These are phyloP conservation scores for Candida orba DNA, from an alignment of 805 yeast genomes.

Conservation along the genomic window DNA sequence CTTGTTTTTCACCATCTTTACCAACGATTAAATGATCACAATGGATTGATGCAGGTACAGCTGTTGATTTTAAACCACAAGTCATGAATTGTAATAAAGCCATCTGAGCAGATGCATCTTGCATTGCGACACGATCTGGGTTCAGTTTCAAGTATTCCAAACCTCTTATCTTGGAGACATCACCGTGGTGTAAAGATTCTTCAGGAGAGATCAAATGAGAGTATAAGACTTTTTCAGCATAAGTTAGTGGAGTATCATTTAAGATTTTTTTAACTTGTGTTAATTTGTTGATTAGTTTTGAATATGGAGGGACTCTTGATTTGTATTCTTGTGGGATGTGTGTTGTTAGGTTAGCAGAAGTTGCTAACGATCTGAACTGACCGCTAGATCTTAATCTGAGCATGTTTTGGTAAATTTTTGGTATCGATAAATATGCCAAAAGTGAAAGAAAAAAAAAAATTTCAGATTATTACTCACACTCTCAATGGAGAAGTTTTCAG, in stretches of 20 bases:
- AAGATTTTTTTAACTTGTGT: slow-evolving; percentile 57
- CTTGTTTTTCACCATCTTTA: slow-evolving; percentile 82
- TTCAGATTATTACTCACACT: too few species aligned
- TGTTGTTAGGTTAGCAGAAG: slow-evolving; percentile 18
- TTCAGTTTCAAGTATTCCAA: slow-evolving; percentile 81
- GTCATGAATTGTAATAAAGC: slow-evolving; percentile 98
- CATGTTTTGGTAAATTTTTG: too few species aligned
- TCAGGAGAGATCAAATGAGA: slow-evolving; percentile 89
- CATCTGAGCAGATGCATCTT: slow-evolving; percentile 99
- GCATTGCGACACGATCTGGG: slow-evolving; percentile 99
- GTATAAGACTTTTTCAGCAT: slow-evolving; percentile 91
- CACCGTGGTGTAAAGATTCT: slow-evolving; percentile 57
- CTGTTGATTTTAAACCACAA: slow-evolving; percentile 80
- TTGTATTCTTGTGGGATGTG: slow-evolving; percentile 47
- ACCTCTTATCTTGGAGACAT: slow-evolving; percentile 64
- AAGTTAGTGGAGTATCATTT: slow-evolving; percentile 69
- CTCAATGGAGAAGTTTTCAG: too few species aligned
- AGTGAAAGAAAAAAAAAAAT: too few species aligned
- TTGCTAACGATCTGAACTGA: slow-evolving; percentile 17
- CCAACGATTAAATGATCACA: slow-evolving; percentile 98
- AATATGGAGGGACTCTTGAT: slow-evolving; percentile 84
- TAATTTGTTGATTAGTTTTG: slow-evolving; percentile 60
- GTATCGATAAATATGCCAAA: too few species aligned
- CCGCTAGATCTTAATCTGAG: background rate
- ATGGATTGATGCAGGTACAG: slow-evolving; percentile 93